Percentiles rank a stretch among this genome's conserved stretches.
Evolutionary conservation across 176 grass and related monocot species (phyloP).

Genomic region (Triticum dicoccoides): DNA sequence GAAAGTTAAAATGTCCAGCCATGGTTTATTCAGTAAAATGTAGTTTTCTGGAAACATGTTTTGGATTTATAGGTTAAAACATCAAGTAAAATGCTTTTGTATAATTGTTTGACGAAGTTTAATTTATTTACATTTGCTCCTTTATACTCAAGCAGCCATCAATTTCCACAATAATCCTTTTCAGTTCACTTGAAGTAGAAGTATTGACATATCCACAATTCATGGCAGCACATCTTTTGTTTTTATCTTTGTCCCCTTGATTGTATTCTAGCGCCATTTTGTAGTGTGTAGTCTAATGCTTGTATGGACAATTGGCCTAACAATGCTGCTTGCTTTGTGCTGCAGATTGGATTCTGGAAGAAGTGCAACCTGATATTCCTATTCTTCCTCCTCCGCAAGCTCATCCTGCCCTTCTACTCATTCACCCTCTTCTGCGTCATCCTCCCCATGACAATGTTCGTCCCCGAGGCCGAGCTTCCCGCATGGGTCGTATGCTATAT

Average conservation of each 20-base stretch:
- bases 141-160: background rate
- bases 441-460: conserved; percentile 86
- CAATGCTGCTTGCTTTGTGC: conserved; percentile 10
- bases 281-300: background rate
- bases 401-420: conserved; percentile 85
- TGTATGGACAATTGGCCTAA: conserved; percentile 16
- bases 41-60: background rate
- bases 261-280: background rate
- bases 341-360: conserved; percentile 88
- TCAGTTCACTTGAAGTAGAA: background rate
- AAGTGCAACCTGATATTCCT: conserved; percentile 88
- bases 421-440: conserved; percentile 85
- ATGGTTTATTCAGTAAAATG: conserved; percentile 2
- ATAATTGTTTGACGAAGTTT: background rate
- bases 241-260: background rate
- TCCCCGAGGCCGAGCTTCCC: conserved; percentile 80
- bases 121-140: background rate
- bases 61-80: background rate
- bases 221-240: background rate
- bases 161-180: background rate
- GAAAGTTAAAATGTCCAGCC: conserved; percentile 21
- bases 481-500: conserved; percentile 85
- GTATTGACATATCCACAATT: background rate
- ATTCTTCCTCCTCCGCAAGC: conserved; percentile 89
- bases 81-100: background rate